phyloP scores from a whole-genome alignment of 768 basidiomycete genomes.

The Holtermannia corniformis region DNA sequence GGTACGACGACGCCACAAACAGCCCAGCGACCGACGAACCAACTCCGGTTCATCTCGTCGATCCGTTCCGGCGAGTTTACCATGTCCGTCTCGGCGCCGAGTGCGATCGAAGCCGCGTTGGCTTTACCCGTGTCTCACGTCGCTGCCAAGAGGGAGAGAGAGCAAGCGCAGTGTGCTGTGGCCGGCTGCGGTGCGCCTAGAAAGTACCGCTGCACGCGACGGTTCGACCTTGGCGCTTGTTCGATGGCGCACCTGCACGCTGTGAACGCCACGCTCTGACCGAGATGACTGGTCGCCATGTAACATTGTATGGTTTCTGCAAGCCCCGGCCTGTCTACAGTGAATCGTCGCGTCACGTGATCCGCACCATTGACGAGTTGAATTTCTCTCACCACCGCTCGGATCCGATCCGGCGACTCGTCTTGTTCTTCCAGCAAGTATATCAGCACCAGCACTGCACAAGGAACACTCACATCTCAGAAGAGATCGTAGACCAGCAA shows the following conservation, averaged over 20 bases:
- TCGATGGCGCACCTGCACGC: conserved; percentile 23
- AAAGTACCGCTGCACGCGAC: conserved; percentile 26
- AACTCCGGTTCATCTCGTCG: background rate
- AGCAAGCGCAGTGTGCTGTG: conserved; percentile 16
- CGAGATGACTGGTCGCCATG: too few relatives aligned
- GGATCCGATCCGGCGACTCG: too few relatives aligned
- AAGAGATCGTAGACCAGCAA: too few relatives aligned
- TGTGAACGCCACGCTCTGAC: conserved; percentile 10
- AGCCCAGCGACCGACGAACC: background rate
- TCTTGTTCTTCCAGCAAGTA: too few relatives aligned
- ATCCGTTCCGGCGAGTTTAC: conserved; percentile 11
- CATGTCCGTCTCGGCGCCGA: conserved; percentile 16
- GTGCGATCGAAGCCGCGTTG: conserved; percentile 16
- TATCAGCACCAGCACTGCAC: too few relatives aligned
- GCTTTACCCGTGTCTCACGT: background rate
- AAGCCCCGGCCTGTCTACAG: too few relatives aligned
- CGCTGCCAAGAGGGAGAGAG: background rate
- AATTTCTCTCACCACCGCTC: too few relatives aligned
- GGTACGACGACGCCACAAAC: background rate
- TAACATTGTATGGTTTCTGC: too few relatives aligned
- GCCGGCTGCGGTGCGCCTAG: conserved; percentile 19
- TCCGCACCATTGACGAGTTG: too few relatives aligned
- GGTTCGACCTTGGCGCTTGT: conserved; percentile 31
- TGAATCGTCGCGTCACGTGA: too few relatives aligned
- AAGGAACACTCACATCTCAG: too few relatives aligned